phyloP scores from a whole-genome alignment of 176 grass and related monocot species.

The Poa pratensis region DNA sequence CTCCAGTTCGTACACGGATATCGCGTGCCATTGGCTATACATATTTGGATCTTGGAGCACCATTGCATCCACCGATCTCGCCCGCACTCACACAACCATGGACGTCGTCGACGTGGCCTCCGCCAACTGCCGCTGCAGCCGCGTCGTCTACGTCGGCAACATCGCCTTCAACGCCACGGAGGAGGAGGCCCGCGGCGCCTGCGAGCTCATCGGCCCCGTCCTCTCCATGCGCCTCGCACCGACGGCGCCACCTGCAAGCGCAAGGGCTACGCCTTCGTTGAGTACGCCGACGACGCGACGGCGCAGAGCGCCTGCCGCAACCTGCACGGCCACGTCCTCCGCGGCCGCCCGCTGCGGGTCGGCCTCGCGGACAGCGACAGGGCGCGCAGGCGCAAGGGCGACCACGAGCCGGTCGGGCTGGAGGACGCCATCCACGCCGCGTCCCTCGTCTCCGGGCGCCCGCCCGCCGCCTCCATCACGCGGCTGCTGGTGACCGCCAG shows the following conservation, averaged over 20 bases:
- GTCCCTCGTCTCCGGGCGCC: slow-evolving; percentile 31
- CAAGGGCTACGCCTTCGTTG: slow-evolving; percentile 42
- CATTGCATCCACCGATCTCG: too few relatives aligned
- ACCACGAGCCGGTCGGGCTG: slow-evolving; percentile 21
- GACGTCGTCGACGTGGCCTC: neutral
- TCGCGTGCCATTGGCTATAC: neutral
- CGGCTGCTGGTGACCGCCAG: slow-evolving; percentile 9
- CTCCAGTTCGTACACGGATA: neutral
- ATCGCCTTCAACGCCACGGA: slow-evolving; percentile 42
- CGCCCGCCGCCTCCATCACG: neutral
- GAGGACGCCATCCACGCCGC: slow-evolving; percentile 48
- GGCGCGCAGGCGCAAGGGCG: neutral
- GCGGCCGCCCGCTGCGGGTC: slow-evolving; percentile 45
- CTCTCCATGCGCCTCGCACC: slow-evolving; percentile 35
- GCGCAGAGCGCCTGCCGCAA: slow-evolving; percentile 52
- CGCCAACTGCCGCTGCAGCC: slow-evolving; percentile 35
- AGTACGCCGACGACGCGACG: slow-evolving; percentile 48
- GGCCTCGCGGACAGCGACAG: neutral
- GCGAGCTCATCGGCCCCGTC: too few relatives aligned
- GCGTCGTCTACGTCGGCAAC: slow-evolving; percentile 39
- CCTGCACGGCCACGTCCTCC: slow-evolving; percentile 34
- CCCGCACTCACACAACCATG: neutral
- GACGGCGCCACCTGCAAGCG: slow-evolving; percentile 38
- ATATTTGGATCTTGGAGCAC: neutral
- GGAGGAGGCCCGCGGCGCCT: too few relatives aligned